Base-by-base conservation (phyloP, 2,329 filamentous ascomycete species). In the Paraphoma sp. region DNA sequence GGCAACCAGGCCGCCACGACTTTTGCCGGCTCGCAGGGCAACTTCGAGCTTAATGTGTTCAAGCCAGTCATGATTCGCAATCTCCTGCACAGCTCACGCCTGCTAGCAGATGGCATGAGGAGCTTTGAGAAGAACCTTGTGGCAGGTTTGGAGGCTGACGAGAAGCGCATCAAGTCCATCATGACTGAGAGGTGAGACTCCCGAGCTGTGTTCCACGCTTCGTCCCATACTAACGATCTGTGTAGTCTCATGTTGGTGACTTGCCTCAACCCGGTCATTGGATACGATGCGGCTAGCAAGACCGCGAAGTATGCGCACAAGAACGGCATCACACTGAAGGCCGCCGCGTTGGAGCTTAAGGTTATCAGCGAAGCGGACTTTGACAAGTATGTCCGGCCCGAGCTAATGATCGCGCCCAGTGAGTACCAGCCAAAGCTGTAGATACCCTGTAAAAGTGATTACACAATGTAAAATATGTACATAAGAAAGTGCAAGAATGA, bases 31-130 rank as follows among this genome's bases (percentile, higher is more conserved):
- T 96, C 96, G 83, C 96, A 95, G 82, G 95, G 95, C 65, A 96
- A 98, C 82, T 99, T 99, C 71, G 95, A 98, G 81, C 87, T 99
- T 68, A 99, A 98, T 80, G 95, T 98, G 53, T 99, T 97, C 87
- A 98, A 98, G 86, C 95, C 95, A 43, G 87, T 98, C 56, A 86
- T 99, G 77, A 98, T 98, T 80, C 87, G 90, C 79, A 98, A 98
- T 82, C 83, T 98, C 65, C 86, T 99, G 40, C 95, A 98, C 86
- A 97, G 92, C 82, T 84, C 89, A 54, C 88, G 94, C 64, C 88
- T 99, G 59, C 83, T 99, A 54, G 85, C 92, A 36, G 95, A 99
- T 74, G 92, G 91, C 70, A 98, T 98, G 93, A 86, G 86, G 72
- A 96, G 92, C 63, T 98, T 99, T 76, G 92, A 97, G 83, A 91